phyloP scores from a whole-genome alignment of 108 stramenopile species.

The Nitzschia sp. region DNA sequence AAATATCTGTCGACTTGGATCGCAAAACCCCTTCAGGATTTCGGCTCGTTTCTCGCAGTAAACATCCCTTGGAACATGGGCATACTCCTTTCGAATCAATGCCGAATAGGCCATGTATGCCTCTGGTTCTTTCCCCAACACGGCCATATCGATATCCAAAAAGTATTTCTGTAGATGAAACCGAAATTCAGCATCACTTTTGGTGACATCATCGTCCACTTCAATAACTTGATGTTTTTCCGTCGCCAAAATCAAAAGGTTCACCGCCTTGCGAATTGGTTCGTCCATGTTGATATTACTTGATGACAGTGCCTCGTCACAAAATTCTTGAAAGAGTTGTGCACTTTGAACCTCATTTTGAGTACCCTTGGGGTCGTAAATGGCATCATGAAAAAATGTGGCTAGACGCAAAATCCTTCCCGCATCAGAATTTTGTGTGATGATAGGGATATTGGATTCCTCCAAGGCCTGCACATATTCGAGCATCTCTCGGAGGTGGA shows the following conservation, averaged over 20 bases:
- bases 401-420: slow-evolving; percentile 37
- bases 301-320: slow-evolving; percentile 11
- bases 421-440: background rate
- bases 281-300: background rate
- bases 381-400: slow-evolving; percentile 85
- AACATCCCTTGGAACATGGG: slow-evolving; percentile 46
- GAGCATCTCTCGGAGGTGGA: slow-evolving; percentile 77
- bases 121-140: slow-evolving; percentile 55
- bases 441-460: background rate
- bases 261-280: slow-evolving; percentile 13
- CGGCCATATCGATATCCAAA: slow-evolving; percentile 85
- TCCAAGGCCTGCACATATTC: slow-evolving; percentile 45
- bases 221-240: slow-evolving; percentile 35
- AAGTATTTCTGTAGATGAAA: slow-evolving; percentile 48
- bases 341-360: slow-evolving; percentile 82
- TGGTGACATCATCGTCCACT: background rate
- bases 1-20: slow-evolving; percentile 34
- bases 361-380: slow-evolving; percentile 73
- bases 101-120: slow-evolving; percentile 67
- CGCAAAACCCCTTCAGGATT: slow-evolving; percentile 60
- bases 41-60: slow-evolving; percentile 78
- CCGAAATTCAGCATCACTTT: too few relatives aligned
- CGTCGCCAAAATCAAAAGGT: slow-evolving; percentile 40
- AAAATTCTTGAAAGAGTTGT: slow-evolving; percentile 65
- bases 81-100: slow-evolving; percentile 77